Percentiles rank a stretch among this genome's conserved stretches.
phyloP scores from a whole-genome alignment of 2,329 filamentous ascomycete species.

The Phyllachora maydis region DNA sequence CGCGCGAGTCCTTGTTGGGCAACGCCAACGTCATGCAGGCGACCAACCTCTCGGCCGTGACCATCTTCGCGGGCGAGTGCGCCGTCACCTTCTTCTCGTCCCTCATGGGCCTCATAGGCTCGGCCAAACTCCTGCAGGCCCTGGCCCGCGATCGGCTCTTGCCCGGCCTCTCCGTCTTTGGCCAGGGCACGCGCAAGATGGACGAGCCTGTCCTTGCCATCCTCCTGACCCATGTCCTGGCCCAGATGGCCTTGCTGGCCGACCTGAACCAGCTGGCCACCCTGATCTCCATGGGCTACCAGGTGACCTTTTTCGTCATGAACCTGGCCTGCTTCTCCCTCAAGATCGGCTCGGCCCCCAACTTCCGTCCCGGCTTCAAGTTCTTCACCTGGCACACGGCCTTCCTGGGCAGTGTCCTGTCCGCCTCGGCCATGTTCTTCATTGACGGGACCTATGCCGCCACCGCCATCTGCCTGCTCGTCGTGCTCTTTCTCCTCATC shows the following conservation, averaged over 20 bases:
- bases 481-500: conserved; percentile 65
- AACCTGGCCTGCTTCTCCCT: conserved; percentile 75
- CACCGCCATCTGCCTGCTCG: conserved; percentile 49
- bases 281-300: conserved; percentile 76
- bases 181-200: conserved; percentile 45
- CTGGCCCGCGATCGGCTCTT: conserved; percentile 61
- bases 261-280: conserved; percentile 79
- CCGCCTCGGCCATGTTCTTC: conserved; percentile 73
- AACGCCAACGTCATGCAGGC: conserved; percentile 67
- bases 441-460: conserved; percentile 67
- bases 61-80: conserved; percentile 66
- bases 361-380: conserved; percentile 73
- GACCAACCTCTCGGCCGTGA: conserved; percentile 51
- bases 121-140: conserved; percentile 68
- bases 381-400: conserved; percentile 81
- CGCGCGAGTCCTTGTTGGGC: conserved; percentile 49
- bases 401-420: conserved; percentile 51
- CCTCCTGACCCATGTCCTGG: conserved; percentile 51
- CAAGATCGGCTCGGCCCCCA: conserved; percentile 72
- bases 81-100: conserved; percentile 71
- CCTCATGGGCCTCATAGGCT: conserved; percentile 71
- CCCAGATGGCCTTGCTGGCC: conserved; percentile 62
- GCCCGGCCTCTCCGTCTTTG: conserved; percentile 55
- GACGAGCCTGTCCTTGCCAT: conserved; percentile 66
- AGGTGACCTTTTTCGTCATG: conserved; percentile 74